Base-by-base conservation (phyloP, 306 rosid species). In the Inga oerstediana region DNA sequence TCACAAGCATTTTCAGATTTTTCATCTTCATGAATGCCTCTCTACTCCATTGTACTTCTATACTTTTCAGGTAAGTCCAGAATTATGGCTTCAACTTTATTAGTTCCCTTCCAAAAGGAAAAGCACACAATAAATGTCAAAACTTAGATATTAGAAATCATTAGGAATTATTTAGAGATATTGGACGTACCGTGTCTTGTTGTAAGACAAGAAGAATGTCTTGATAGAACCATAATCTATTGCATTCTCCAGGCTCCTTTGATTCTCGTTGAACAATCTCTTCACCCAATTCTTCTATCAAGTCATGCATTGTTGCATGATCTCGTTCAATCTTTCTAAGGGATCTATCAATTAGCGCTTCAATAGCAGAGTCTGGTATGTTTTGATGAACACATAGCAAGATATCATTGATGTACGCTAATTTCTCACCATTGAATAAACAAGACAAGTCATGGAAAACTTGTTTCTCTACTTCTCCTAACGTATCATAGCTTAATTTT, bases 401-500 rank as follows among this genome's bases (percentile, higher is more conserved):
- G 48, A 61, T 14, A 27, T 77, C 10, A 0, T 2, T 44, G 30
- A 39, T 59, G n/a, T 61, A 24, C n/a, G n/a, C n/a, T 20, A 56
- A 54, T 19, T 11, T 56, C 12, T 37, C 20, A 15, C 49, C 79
- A 34, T 75, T 75, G 68, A 75, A 75, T 16, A 75, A 75, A n/a
- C 79, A 75, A 20, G 68, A 68, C 44, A 75, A 20, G 17, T 75
- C 68, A 52, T 56, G 68, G 32, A 75, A 75, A 10, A 54, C 19
- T 75, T 52, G 34, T 41, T 75, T 75, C n/a, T 75, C 51, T 2
- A 16, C 20, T 24, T 75, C 17, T 3, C 34, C 51, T 19, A 75
- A 34, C 9, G 14, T 19, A 75, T 54, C 49, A 4, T 52, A 75
- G 34, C 79, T 75, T 34, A 75, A 30, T 54, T 32, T 54, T 0